A percentile compares a stretch with the other conserved stretches of the same genome.
phyloP scores from a whole-genome alignment of 805 yeast genomes.

The Saccharomycopsis guyanensis region DNA sequence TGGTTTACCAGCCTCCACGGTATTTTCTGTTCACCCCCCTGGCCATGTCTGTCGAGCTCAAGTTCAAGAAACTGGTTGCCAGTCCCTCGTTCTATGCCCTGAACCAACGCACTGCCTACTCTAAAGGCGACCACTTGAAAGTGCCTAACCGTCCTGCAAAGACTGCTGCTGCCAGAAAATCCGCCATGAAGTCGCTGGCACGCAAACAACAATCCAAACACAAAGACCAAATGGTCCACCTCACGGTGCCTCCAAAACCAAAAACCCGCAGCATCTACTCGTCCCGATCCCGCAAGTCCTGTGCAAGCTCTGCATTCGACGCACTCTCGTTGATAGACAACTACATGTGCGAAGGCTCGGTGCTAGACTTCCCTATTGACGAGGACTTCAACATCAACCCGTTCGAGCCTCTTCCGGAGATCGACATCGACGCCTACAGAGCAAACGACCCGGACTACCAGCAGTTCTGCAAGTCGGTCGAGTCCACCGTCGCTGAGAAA shows the following conservation, averaged over 20 bases:
- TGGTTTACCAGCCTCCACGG: no score
- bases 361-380: conserved; percentile 7
- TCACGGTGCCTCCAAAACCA: neutral
- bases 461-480: conserved; percentile 1
- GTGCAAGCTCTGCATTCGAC: conserved; percentile 9
- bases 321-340: conserved; percentile 18
- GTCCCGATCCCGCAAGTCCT: conserved; percentile 1
- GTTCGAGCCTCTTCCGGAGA: conserved; percentile 11
- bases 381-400: conserved; percentile 7
- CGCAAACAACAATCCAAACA: neutral
- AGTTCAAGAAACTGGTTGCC: neutral
- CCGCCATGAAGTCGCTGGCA: neutral
- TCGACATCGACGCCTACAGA: conserved; percentile 1
- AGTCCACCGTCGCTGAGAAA: neutral
- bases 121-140: neutral
- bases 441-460: conserved; percentile 1
- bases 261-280: conserved; percentile 1
- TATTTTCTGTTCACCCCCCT: neutral
- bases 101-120: neutral
- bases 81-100: neutral
- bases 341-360: conserved; percentile 13
- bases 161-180: neutral
- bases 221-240: neutral
- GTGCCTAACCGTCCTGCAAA: neutral
- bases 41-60: neutral